A percentile compares a stretch with the other conserved stretches of the same genome.
These are phyloP conservation scores for Miscanthus lutarioriparius DNA, from an alignment of 176 grass and related monocot genomes.

Conservation along the genomic window DNA sequence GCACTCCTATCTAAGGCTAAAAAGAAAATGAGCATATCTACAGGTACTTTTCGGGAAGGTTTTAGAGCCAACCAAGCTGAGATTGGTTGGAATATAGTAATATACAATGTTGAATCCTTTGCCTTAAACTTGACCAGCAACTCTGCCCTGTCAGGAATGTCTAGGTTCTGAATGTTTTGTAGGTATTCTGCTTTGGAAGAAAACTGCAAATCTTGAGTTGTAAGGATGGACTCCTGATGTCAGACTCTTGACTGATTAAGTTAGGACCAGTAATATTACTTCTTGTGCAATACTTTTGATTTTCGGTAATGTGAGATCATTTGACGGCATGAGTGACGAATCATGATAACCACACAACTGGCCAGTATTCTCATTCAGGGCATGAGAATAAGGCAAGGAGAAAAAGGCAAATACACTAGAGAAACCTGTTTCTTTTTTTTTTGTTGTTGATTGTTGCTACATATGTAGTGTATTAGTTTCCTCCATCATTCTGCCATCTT, in stretches of 20 bases:
- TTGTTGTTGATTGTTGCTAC: neutral
- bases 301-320: neutral
- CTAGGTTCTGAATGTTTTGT: neutral
- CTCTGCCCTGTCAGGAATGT: constrained; percentile 6
- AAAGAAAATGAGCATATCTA: neutral
- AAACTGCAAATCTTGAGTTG: neutral
- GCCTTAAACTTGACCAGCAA: neutral
- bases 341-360: neutral
- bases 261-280: neutral
- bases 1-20: too few species aligned
- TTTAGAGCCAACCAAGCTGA: neutral
- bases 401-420: neutral
- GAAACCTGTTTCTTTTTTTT: neutral
- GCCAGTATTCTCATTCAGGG: neutral
- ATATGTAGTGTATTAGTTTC: neutral
- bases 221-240: constrained; percentile 16
- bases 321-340: neutral
- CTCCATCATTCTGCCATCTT: neutral
- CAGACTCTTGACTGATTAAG: neutral
- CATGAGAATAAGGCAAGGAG: neutral
- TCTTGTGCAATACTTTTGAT: neutral
- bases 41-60: neutral
- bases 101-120: neutral
- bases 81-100: neutral
- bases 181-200: constrained; percentile 25